Conservation (phyloP, 208 protist genomes). For the Trypanosoma grayi region DNA sequence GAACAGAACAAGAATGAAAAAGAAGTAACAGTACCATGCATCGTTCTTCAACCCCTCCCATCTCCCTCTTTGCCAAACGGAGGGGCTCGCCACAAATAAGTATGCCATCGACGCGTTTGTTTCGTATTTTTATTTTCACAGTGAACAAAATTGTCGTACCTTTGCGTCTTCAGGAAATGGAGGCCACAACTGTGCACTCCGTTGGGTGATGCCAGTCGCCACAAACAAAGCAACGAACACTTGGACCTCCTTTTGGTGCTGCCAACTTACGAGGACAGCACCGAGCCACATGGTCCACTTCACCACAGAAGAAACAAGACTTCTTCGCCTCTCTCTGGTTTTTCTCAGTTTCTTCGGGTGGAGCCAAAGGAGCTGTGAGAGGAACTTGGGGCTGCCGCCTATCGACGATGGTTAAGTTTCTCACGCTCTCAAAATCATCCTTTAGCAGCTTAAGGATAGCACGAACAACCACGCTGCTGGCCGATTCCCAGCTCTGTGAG, state of each 20-base stretch:
- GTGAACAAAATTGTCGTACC: neutral
- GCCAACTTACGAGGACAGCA: conserved; percentile 64
- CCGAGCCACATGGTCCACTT: conserved; percentile 70
- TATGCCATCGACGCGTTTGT: neutral
- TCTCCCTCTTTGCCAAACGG: too few species aligned
- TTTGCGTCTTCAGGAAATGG: conserved; percentile 26
- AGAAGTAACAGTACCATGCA: neutral
- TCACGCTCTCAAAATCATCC: conserved; percentile 42
- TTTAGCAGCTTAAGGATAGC: conserved; percentile 82
- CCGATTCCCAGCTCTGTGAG: conserved; percentile 68
- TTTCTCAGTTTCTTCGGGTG: conserved; percentile 14
- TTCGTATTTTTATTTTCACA: neutral
- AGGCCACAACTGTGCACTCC: conserved; percentile 55
- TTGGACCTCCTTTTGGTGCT: conserved; percentile 56
- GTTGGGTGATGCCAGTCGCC: conserved; percentile 86
- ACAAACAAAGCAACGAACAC: conserved; percentile 83
- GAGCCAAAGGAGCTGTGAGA: conserved; percentile 42
- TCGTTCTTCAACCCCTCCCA: too few species aligned
- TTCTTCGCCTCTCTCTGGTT: conserved; percentile 38
- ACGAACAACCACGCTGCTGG: conserved; percentile 77
- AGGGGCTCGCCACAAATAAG: too few species aligned
- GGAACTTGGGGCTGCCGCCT: conserved; percentile 49
- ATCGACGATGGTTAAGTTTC: conserved; percentile 64
- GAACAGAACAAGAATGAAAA: conserved; percentile 9
- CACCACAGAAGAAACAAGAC: conserved; percentile 76